Percentiles rank a stretch among this genome's conserved stretches.
Evolutionary conservation across 176 grass and related monocot species (phyloP).

Genomic region (Oropetium thomaeum): DNA sequence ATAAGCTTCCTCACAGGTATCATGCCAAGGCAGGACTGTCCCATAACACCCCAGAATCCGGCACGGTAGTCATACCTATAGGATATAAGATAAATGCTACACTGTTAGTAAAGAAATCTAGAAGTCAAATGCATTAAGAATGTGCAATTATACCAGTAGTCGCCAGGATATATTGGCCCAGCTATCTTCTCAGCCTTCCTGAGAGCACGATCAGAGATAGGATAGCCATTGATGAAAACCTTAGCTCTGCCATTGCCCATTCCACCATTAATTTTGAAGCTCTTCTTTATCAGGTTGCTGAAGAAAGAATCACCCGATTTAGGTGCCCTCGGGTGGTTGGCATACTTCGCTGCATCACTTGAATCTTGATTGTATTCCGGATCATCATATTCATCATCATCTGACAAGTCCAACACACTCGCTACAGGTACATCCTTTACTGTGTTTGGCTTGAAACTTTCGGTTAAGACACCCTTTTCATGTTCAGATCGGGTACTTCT

Average conservation of each 20-base stretch:
- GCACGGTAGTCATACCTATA: constrained; percentile 88
- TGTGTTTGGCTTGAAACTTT: constrained; percentile 77
- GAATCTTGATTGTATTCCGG: constrained; percentile 61
- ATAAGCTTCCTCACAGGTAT: constrained; percentile 67
- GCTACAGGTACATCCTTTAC: constrained; percentile 77
- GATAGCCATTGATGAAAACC: constrained; percentile 81
- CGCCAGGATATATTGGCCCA: constrained; percentile 74
- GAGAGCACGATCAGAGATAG: constrained; percentile 60
- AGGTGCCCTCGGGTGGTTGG: constrained; percentile 32
- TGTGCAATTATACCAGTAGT: constrained; percentile 64
- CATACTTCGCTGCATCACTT: constrained; percentile 22
- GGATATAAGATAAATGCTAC: constrained; percentile 2
- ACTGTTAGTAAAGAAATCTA: background rate
- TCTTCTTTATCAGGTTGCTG: constrained; percentile 90
- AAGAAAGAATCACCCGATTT: constrained; percentile 83
- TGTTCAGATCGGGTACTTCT: constrained; percentile 88
- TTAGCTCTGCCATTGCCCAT: constrained; percentile 48
- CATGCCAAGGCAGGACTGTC: constrained; percentile 86
- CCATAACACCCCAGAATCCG: constrained; percentile 93
- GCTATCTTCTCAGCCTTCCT: constrained; percentile 94
- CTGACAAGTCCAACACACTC: constrained; percentile 68
- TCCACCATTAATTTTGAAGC: constrained; percentile 57
- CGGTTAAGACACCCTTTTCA: constrained; percentile 65
- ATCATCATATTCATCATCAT: constrained; percentile 69
- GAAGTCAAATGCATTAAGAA: background rate